Base-by-base conservation (phyloP, 495 filamentous ascomycete genomes). In the Hyphodiscus hymeniophilus region DNA sequence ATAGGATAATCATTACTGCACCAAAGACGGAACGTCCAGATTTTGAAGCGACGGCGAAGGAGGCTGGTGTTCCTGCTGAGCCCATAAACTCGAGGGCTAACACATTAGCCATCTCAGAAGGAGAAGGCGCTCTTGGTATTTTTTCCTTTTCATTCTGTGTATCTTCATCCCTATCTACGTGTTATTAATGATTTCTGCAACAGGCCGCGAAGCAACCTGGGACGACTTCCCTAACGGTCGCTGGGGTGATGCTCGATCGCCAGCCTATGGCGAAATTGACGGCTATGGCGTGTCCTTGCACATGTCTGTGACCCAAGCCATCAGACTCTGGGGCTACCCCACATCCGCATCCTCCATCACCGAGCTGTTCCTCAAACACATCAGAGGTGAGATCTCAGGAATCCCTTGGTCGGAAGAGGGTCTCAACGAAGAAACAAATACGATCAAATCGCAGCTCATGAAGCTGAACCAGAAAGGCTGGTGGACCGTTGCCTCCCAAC, bases 401-500 rank as follows among this genome's bases (percentile, higher is more conserved):
- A 84, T 97, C 28, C 92, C 92, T 0, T 98, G 94, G 94, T 90
- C 81, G 56, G 94, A 96, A 64, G 85, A 92, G 59, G 86, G 82
- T 17, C 75, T 92, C 31, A 90, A 84, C 49, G 72, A 85, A 23
- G 92, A 98, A 67, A 95, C 89, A 0, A 73, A 75, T 28, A 74
- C 79, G 5, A 98, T 98, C 60, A 78, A 78, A 33, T 64, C 77
- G 1, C 71, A 86, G 51, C 76, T 98, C 6, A 65, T 91, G 45
- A 64, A 67, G 23, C 72, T 98, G 38, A 95, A 90, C 57, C 66
- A 73, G 34, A 85, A 85, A 55, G 87, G 88, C 40, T 95, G 89
- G 86, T 96, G 90, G 94, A 94, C 88, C 3, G 78, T 98, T 11
- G 92, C 92, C 18, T 92, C 86, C n/a, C 92, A 98, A 60, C 92